phyloP scores from a whole-genome alignment of 2,329 filamentous ascomycete genomes.

The Capronia americana region DNA sequence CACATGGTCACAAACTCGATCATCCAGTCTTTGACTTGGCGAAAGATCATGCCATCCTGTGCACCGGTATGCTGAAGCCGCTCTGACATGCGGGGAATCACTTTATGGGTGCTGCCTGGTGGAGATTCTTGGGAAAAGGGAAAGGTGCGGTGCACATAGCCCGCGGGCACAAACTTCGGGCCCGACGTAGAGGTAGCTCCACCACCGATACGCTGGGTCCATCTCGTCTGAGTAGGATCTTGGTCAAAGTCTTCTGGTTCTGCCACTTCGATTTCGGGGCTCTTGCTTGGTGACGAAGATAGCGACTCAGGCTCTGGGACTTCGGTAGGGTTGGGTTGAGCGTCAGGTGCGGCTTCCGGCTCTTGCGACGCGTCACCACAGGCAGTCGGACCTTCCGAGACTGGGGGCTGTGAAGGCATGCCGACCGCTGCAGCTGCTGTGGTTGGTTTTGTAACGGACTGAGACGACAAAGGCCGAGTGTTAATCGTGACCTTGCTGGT shows the following conservation, averaged over 20 bases:
- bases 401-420: conserved; percentile 19
- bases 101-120: conserved; percentile 32
- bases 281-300: conserved; percentile 52
- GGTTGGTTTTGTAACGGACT: conserved; percentile 32
- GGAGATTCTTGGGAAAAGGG: conserved; percentile 28
- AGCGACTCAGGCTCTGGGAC: conserved; percentile 47
- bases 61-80: conserved; percentile 30
- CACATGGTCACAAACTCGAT: conserved; percentile 46
- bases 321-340: conserved; percentile 19
- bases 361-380: conserved; percentile 21
- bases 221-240: conserved; percentile 53
- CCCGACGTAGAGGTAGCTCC: conserved; percentile 1
- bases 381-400: conserved; percentile 13
- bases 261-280: conserved; percentile 57
- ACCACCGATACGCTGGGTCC: conserved; percentile 48
- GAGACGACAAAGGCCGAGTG: conserved; percentile 42
- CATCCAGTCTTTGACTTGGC: conserved; percentile 52
- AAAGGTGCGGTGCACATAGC: conserved; percentile 36
- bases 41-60: conserved; percentile 41
- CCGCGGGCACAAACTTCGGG: conserved; percentile 19
- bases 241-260: conserved; percentile 57
- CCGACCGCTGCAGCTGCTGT: conserved; percentile 8
- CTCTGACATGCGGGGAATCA: conserved; percentile 29
- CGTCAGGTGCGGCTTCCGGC: background rate
- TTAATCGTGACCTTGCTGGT: conserved; percentile 58